phyloP scores from a whole-genome alignment of 108 stramenopile genomes.

The Discostella pseudostelligera region DNA sequence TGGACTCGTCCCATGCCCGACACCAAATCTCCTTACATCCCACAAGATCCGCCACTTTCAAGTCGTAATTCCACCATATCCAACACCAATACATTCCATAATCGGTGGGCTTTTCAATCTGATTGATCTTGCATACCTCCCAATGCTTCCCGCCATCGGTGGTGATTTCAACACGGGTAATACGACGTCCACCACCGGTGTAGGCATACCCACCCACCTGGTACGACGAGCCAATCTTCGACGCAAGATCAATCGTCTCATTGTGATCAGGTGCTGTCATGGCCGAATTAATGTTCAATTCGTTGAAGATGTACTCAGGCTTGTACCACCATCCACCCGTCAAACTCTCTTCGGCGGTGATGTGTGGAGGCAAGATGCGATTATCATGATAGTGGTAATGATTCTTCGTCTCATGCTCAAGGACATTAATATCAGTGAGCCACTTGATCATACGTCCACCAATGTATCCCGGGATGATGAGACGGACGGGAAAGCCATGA shows the following conservation, averaged over 20 bases:
- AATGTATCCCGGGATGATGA: constrained; percentile 97
- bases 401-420: constrained; percentile 88
- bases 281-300: constrained; percentile 98
- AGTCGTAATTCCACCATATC: constrained; percentile 80
- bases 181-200: constrained; percentile 89
- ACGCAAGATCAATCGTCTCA: constrained; percentile 77
- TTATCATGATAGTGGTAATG: constrained; percentile 99
- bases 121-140: constrained; percentile 72
- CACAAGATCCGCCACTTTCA: constrained; percentile 78
- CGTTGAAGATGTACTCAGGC: constrained; percentile 96
- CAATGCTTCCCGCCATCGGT: constrained; percentile 87
- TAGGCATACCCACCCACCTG: constrained; percentile 93
- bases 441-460: constrained; percentile 99
- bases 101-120: constrained; percentile 78
- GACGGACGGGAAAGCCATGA: constrained; percentile 95
- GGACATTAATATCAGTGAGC: constrained; percentile 90
- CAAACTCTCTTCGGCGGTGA: constrained; percentile 90
- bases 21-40: constrained; percentile 89
- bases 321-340: constrained; percentile 97
- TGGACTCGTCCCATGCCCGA: constrained; percentile 94
- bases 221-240: constrained; percentile 71
- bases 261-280: constrained; percentile 90
- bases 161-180: constrained; percentile 91
- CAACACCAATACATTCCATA: constrained; percentile 96
- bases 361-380: constrained; percentile 93